Percentiles rank a stretch among this genome's conserved stretches.
Conservation (phyloP, 129 eudicot genomes). For the Chrysanthemum makinoi region DNA sequence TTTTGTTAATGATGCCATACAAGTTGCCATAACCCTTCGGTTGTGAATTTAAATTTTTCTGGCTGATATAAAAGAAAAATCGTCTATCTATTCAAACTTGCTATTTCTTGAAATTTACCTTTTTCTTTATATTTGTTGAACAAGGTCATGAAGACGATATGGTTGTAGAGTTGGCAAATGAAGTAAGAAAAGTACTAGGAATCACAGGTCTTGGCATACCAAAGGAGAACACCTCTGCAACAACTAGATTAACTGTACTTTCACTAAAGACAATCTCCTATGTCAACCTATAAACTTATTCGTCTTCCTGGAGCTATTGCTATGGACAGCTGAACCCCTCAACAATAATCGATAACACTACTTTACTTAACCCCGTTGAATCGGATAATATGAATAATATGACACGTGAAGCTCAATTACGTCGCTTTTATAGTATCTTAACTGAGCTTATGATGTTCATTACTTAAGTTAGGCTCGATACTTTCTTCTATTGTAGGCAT, state of each 20-base stretch:
- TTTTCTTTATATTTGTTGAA: not conserved
- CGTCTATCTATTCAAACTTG: no score
- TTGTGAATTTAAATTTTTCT: no score
- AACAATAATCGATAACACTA: slow-evolving; percentile 5
- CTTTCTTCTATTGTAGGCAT: slow-evolving; percentile 19
- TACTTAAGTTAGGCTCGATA: slow-evolving; percentile 21
- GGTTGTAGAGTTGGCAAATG: slow-evolving; percentile 88
- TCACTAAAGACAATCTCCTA: slow-evolving; percentile 42
- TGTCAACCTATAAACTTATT: slow-evolving; percentile 44
- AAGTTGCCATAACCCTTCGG: no score
- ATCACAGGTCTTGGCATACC: slow-evolving; percentile 29
- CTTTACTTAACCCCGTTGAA: slow-evolving; percentile 19
- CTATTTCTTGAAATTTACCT: no score
- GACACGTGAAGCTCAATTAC: slow-evolving; percentile 7
- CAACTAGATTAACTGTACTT: slow-evolving; percentile 45
- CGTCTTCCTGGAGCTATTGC: slow-evolving; percentile 80
- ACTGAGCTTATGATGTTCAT: slow-evolving; percentile 16
- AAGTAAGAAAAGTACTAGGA: slow-evolving; percentile 78
- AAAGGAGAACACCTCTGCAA: slow-evolving; percentile 33
- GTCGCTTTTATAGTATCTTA: slow-evolving; percentile 18
- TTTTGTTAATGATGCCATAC: no score
- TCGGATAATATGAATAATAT: not conserved
- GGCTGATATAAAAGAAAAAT: no score
- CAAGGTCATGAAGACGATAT: slow-evolving; percentile 95
- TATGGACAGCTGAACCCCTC: slow-evolving; percentile 45